phyloP scores from a whole-genome alignment of 2,329 filamentous ascomycete species.

The Trichoderma sp. region DNA sequence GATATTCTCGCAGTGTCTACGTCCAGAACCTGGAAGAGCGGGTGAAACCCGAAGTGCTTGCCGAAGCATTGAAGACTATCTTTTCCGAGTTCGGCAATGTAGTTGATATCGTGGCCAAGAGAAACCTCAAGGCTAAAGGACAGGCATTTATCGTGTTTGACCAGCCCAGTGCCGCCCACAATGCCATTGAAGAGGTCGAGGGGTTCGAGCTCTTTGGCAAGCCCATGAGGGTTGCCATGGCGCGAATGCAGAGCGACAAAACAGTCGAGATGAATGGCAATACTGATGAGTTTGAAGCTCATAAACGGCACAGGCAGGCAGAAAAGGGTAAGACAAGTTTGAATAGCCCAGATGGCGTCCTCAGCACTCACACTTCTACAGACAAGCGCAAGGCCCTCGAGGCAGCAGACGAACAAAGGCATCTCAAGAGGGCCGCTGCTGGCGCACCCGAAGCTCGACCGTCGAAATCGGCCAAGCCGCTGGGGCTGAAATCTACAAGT shows the following conservation, averaged over 20 bases:
- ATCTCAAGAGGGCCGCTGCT: slow-evolving; percentile 63
- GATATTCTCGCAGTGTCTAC: slow-evolving; percentile 56
- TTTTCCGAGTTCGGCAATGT: slow-evolving; percentile 89
- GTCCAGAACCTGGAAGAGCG: slow-evolving; percentile 89
- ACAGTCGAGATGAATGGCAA: slow-evolving; percentile 75
- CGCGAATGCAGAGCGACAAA: slow-evolving; percentile 82
- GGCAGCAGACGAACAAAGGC: slow-evolving; percentile 75
- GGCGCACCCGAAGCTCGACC: slow-evolving; percentile 56
- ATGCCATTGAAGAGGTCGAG: slow-evolving; percentile 85
- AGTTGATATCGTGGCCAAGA: slow-evolving; percentile 84
- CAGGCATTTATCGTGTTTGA: slow-evolving; percentile 96
- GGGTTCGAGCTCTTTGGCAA: slow-evolving; percentile 94
- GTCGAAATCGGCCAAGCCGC: slow-evolving; percentile 61
- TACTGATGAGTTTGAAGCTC: slow-evolving; percentile 79
- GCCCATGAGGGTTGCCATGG: slow-evolving; percentile 81
- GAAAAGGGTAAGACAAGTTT: slow-evolving; percentile 73
- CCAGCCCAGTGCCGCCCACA: slow-evolving; percentile 71
- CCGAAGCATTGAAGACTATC: slow-evolving; percentile 70
- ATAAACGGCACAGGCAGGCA: slow-evolving; percentile 80
- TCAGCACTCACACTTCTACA: slow-evolving; percentile 32
- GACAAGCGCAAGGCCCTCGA: slow-evolving; percentile 80
- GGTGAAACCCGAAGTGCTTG: slow-evolving; percentile 77
- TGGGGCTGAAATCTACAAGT: slow-evolving; percentile 74
- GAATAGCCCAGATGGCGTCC: not conserved
- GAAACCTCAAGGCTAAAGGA: slow-evolving; percentile 86